These are phyloP conservation scores for Chaetomiaceae sp. DNA, from an alignment of 2,329 filamentous ascomycete genomes.

Conservation along the genomic window DNA sequence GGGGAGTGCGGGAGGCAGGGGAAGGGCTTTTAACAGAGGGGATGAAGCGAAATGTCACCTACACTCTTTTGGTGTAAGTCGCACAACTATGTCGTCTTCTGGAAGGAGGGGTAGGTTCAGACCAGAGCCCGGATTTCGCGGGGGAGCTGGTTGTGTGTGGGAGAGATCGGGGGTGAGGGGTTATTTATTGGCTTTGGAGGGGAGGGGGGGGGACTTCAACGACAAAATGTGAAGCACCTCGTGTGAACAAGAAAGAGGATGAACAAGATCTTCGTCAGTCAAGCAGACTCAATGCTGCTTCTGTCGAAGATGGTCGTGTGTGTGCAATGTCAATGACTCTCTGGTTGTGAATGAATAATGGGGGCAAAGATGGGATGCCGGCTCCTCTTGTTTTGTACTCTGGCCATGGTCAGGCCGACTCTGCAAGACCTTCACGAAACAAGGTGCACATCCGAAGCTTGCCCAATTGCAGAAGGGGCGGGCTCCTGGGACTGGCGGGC, in stretches of 20 bases:
- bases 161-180: constrained; percentile 2
- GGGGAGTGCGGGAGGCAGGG: constrained; percentile 18
- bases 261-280: constrained; percentile 13
- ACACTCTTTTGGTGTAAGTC: constrained; percentile 26
- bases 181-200: background rate
- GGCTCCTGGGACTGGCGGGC: constrained; percentile 18
- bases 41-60: constrained; percentile 25
- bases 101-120: constrained; percentile 26
- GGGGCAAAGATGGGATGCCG: constrained; percentile 20
- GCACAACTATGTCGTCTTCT: constrained; percentile 26
- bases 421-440: constrained; percentile 18
- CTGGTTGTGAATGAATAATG: constrained; percentile 20
- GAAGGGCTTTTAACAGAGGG: constrained; percentile 16
- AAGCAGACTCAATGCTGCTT: constrained; percentile 26
- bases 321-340: constrained; percentile 21
- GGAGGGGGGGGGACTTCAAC: constrained; percentile 12
- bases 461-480: constrained; percentile 23
- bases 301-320: constrained; percentile 20
- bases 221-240: constrained; percentile 1
- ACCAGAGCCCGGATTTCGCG: constrained; percentile 20
- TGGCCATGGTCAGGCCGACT: constrained; percentile 22
- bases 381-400: constrained; percentile 25
- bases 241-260: background rate
- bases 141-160: constrained; percentile 12
- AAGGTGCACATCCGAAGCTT: constrained; percentile 22